Conservation (phyloP, 2,329 filamentous ascomycete species). For the Clarireedia paspali region DNA sequence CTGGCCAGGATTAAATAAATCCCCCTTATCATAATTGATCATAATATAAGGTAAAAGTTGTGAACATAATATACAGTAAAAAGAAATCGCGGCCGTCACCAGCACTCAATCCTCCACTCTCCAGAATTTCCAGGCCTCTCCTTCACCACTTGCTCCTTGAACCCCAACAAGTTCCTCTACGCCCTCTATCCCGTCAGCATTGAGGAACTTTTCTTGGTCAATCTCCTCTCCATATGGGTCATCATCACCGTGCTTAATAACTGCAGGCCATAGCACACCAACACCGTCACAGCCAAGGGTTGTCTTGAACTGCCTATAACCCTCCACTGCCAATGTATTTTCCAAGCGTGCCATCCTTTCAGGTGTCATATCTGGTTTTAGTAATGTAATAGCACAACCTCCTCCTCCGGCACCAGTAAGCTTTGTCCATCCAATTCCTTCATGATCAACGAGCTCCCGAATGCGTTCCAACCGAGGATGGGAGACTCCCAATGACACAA, state of each 20-base stretch:
- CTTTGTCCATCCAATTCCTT: constrained; percentile 93
- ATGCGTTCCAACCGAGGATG: constrained; percentile 90
- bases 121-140: constrained; percentile 86
- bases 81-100: constrained; percentile 14
- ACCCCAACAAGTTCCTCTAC: constrained; percentile 86
- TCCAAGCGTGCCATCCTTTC: constrained; percentile 57
- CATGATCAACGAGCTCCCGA: constrained; percentile 81
- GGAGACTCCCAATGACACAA: constrained; percentile 87
- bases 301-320: constrained; percentile 79
- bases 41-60: background rate
- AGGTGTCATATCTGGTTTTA: constrained; percentile 57
- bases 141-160: constrained; percentile 55
- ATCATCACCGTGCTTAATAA: constrained; percentile 75
- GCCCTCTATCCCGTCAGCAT: constrained; percentile 73
- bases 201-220: constrained; percentile 80
- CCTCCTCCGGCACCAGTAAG: constrained; percentile 92
- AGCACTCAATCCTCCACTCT: constrained; percentile 42
- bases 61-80: constrained; percentile 6
- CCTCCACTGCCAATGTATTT: constrained; percentile 56
- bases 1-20: background rate
- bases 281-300: constrained; percentile 90
- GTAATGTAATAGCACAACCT: constrained; percentile 86
- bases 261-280: constrained; percentile 87
- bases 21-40: background rate
- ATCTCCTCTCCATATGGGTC: constrained; percentile 85